These are phyloP conservation scores for Setaria italica DNA, from an alignment of 202 grass and related monocot genomes.

Conservation along the genomic window DNA sequence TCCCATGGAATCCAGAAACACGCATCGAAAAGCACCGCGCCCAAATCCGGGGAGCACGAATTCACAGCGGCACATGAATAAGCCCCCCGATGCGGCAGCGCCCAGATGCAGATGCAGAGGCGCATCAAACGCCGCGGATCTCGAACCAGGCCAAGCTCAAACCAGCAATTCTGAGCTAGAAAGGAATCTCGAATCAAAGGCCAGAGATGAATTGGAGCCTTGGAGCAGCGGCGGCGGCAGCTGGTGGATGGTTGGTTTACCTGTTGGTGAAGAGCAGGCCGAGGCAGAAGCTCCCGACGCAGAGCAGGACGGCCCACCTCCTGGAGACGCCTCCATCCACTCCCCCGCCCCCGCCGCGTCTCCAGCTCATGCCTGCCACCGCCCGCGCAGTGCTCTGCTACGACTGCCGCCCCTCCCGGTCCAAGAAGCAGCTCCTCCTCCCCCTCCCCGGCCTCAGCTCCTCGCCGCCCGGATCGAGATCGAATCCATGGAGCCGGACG, in stretches of 20 bases:
- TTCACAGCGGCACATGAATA: background rate
- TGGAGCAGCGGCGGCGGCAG: background rate
- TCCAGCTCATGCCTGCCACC: conserved; percentile 74
- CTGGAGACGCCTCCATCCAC: conserved; percentile 68
- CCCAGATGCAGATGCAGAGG: conserved; percentile 9
- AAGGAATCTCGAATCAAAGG: conserved; percentile 21
- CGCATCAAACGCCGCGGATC: conserved; percentile 12
- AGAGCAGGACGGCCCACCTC: conserved; percentile 85
- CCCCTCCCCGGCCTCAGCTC: conserved; percentile 29
- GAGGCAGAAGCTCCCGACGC: conserved; percentile 92
- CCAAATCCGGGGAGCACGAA: conserved; percentile 22
- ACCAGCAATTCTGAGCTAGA: background rate
- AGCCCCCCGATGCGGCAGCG: background rate
- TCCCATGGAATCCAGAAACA: background rate
- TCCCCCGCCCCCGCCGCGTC: conserved; percentile 46
- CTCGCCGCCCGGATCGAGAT: conserved; percentile 20
- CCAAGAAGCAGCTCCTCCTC: background rate
- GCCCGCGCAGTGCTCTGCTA: too few species aligned
- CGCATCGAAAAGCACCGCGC: too few species aligned
- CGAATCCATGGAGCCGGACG: conserved; percentile 7
- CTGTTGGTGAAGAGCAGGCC: conserved; percentile 96
- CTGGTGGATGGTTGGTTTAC: conserved; percentile 28
- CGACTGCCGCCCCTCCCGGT: too few species aligned
- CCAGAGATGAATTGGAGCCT: background rate
- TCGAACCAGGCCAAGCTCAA: background rate